Evolutionary conservation across 495 filamentous ascomycete species (phyloP).

Genomic region (Podospora didyma): DNA sequence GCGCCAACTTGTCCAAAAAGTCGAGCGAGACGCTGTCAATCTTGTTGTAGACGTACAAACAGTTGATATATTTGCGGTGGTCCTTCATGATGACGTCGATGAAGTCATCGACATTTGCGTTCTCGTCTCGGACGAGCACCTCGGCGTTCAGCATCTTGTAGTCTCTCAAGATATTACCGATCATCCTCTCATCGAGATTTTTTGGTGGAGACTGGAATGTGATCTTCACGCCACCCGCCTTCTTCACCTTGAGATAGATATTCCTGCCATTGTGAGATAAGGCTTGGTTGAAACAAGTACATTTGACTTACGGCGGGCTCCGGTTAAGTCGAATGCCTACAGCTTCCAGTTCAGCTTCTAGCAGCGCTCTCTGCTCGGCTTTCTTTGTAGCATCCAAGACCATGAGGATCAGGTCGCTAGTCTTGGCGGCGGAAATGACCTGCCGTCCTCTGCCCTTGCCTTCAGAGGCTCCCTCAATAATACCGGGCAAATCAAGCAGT

Average conservation of each 20-base stretch:
- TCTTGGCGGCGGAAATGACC: conserved; percentile 99
- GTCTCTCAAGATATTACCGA: conserved; percentile 92
- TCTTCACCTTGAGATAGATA: conserved; percentile 97
- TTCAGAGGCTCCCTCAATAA: conserved; percentile 95
- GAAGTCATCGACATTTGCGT: conserved; percentile 95
- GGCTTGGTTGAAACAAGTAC: background rate
- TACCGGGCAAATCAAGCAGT: conserved; percentile 95
- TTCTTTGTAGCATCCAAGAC: conserved; percentile 95
- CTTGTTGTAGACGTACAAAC: conserved; percentile 99
- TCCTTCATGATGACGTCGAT: conserved; percentile 99
- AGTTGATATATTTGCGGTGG: conserved; percentile 93
- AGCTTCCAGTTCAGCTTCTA: conserved; percentile 92
- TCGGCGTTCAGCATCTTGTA: conserved; percentile 99
- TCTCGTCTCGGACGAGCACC: conserved; percentile 89
- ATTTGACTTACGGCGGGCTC: conserved; percentile 72
- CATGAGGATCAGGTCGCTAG: conserved; percentile 96
- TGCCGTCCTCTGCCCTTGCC: conserved; percentile 95
- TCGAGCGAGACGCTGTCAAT: conserved; percentile 94
- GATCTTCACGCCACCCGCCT: conserved; percentile 97
- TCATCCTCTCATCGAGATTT: conserved; percentile 91
- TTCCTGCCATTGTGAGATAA: conserved; percentile 53
- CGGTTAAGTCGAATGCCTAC: conserved; percentile 94
- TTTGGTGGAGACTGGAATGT: conserved; percentile 90
- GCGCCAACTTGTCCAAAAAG: conserved; percentile 85
- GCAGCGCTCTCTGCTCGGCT: conserved; percentile 83